These are phyloP conservation scores for Yamadazyma aaseri DNA, from an alignment of 1,139 yeast genomes.

Conservation along the genomic window DNA sequence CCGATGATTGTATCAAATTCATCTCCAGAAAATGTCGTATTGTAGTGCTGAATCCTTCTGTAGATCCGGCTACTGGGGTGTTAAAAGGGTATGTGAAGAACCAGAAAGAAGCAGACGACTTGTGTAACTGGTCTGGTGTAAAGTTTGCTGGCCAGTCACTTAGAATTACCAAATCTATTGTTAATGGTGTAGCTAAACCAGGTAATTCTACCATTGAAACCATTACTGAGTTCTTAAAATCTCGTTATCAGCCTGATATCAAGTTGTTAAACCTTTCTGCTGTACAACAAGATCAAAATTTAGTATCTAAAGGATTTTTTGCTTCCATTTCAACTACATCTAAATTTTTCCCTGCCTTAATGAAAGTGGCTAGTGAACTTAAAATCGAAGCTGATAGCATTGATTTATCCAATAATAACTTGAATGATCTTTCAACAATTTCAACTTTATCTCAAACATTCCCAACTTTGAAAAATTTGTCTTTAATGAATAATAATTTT, in stretches of 20 bases:
- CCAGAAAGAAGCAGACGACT: conserved; percentile 55
- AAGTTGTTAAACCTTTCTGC: conserved; percentile 71
- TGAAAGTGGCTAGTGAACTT: conserved; percentile 71
- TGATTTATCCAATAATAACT: conserved; percentile 68
- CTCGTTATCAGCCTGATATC: conserved; percentile 63
- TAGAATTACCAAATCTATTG: conserved; percentile 37
- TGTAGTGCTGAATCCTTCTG: conserved; percentile 45
- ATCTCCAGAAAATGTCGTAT: conserved; percentile 66
- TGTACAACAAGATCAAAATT: conserved; percentile 63
- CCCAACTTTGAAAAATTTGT: conserved; percentile 74
- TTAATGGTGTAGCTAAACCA: conserved; percentile 17
- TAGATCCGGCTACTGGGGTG: conserved; percentile 44
- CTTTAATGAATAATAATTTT: conserved; percentile 75
- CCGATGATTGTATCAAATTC: conserved; percentile 67
- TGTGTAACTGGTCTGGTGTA: conserved; percentile 69
- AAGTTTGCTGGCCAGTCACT: conserved; percentile 76
- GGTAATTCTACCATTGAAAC: conserved; percentile 42
- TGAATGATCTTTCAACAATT: conserved; percentile 61
- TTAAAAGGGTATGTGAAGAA: conserved; percentile 59
- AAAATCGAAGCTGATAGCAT: conserved; percentile 66
- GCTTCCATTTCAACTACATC: conserved; percentile 57
- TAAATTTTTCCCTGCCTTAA: conserved; percentile 87
- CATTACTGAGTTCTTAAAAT: conserved; percentile 57
- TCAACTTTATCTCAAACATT: conserved; percentile 69
- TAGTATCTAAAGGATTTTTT: conserved; percentile 65